phyloP scores from a whole-genome alignment of 108 stramenopile genomes.

The Nitzschia putrida region DNA sequence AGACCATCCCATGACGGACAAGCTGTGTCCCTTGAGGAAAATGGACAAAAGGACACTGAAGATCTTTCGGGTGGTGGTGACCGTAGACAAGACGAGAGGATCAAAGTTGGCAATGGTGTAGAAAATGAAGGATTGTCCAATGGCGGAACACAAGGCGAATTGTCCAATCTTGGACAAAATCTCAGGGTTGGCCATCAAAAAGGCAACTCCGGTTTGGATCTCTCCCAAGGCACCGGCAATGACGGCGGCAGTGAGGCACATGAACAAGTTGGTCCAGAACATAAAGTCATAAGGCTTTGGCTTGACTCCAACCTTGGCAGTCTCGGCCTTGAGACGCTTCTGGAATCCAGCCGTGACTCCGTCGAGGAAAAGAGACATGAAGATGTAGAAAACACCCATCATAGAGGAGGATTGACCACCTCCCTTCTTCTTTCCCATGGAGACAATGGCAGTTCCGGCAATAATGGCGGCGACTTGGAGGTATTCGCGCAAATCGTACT shows the following conservation, averaged over 20 bases:
- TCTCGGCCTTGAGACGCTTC: conserved; percentile 85
- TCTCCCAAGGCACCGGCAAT: conserved; percentile 77
- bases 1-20: conserved; percentile 87
- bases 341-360: conserved; percentile 92
- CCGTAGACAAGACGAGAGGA: conserved; percentile 92
- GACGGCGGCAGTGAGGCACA: conserved; percentile 79
- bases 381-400: conserved; percentile 83
- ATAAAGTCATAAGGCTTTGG: conserved; percentile 93
- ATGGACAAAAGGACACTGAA: conserved; percentile 93
- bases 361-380: conserved; percentile 79
- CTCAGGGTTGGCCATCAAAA: conserved; percentile 82
- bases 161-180: conserved; percentile 85
- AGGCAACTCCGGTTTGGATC: conserved; percentile 69
- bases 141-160: conserved; percentile 92
- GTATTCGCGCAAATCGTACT: conserved; percentile 81
- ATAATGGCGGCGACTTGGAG: conserved; percentile 89
- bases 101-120: conserved; percentile 98
- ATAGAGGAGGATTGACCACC: conserved; percentile 47
- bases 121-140: conserved; percentile 99
- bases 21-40: conserved; percentile 87
- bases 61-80: conserved; percentile 98
- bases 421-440: conserved; percentile 90
- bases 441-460: conserved; percentile 87
- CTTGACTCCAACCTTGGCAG: conserved; percentile 85
- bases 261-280: conserved; percentile 93